Evolutionary conservation across 2,329 filamentous ascomycete genomes (phyloP).

Genomic region (Pseudogymnoascus sp.): DNA sequence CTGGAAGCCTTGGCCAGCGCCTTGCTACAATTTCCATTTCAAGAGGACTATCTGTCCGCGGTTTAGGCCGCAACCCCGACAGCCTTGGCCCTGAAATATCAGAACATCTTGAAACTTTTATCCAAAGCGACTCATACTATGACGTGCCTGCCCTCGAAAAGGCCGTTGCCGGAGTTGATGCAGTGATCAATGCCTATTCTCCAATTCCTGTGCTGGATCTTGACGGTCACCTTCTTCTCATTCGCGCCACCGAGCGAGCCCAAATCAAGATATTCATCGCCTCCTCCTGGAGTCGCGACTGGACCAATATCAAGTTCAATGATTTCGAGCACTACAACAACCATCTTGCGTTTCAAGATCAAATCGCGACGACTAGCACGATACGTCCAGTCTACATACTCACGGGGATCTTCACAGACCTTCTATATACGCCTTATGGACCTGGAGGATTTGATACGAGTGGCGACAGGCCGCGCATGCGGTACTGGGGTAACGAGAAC

Average conservation of each 20-base stretch:
- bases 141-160: conserved; percentile 29
- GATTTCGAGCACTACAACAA: conserved; percentile 30
- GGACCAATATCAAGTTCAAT: conserved; percentile 26
- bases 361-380: conserved; percentile 23
- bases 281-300: conserved; percentile 30
- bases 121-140: conserved; percentile 21
- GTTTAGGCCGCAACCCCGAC: conserved; percentile 26
- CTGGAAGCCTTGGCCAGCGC: conserved; percentile 30
- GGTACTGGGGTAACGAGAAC: neutral
- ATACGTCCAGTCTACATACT: conserved; percentile 29
- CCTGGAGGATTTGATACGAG: neutral
- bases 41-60: conserved; percentile 30
- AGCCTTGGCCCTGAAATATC: conserved; percentile 21
- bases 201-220: conserved; percentile 22
- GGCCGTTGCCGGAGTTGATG: conserved; percentile 30
- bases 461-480: neutral
- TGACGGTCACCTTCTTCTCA: conserved; percentile 31
- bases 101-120: conserved; percentile 25
- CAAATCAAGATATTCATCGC: conserved; percentile 27
- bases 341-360: conserved; percentile 27
- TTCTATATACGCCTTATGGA: neutral
- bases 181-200: conserved; percentile 29
- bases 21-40: conserved; percentile 22
- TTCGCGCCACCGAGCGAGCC: conserved; percentile 32
- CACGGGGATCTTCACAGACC: conserved; percentile 25